Percentiles rank a stretch among this genome's conserved stretches.
phyloP scores from a whole-genome alignment of 805 yeast species.

The Candida suzukii region DNA sequence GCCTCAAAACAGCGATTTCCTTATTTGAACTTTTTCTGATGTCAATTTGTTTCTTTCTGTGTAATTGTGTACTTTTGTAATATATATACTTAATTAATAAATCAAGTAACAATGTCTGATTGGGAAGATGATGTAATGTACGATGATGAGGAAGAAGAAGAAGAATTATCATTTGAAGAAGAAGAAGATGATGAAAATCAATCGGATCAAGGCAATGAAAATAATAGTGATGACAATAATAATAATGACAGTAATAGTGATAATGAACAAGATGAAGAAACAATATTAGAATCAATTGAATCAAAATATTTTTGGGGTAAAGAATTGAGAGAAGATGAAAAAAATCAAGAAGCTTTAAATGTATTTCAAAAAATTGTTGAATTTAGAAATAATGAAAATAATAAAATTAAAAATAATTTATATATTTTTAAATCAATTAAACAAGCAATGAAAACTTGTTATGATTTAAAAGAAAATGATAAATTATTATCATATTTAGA shows the following conservation, averaged over 20 bases:
- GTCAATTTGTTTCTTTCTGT: too few relatives aligned
- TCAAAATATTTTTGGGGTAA: slow-evolving; percentile 25
- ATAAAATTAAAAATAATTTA: slow-evolving; percentile 3
- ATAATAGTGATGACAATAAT: slow-evolving; percentile 5
- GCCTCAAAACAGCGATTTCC: too few relatives aligned
- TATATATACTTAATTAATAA: too few relatives aligned
- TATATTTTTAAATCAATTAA: slow-evolving; percentile 26
- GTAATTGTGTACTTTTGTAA: too few relatives aligned
- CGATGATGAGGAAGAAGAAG: slow-evolving; percentile 26
- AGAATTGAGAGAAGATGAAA: slow-evolving; percentile 25
- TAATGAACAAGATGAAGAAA: slow-evolving; percentile 1
- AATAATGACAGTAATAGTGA: slow-evolving; percentile 5
- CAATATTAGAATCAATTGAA: slow-evolving; percentile 13
- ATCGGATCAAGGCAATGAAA: slow-evolving; percentile 8
- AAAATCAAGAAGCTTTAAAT: slow-evolving; percentile 15
- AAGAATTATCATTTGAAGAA: slow-evolving; percentile 26
- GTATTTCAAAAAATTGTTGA: slow-evolving; percentile 16
- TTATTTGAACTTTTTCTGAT: too few relatives aligned
- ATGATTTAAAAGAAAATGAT: slow-evolving; percentile 10
- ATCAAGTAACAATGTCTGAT: too few relatives aligned
- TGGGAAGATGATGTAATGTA: slow-evolving; percentile 30
- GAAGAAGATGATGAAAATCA: slow-evolving; percentile 17
- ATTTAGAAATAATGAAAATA: background rate
- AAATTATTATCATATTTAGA: slow-evolving; percentile 9
- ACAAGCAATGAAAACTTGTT: slow-evolving; percentile 24